Conservation (phyloP, 2,329 filamentous ascomycete species). For the Chaetomiaceae sp. region DNA sequence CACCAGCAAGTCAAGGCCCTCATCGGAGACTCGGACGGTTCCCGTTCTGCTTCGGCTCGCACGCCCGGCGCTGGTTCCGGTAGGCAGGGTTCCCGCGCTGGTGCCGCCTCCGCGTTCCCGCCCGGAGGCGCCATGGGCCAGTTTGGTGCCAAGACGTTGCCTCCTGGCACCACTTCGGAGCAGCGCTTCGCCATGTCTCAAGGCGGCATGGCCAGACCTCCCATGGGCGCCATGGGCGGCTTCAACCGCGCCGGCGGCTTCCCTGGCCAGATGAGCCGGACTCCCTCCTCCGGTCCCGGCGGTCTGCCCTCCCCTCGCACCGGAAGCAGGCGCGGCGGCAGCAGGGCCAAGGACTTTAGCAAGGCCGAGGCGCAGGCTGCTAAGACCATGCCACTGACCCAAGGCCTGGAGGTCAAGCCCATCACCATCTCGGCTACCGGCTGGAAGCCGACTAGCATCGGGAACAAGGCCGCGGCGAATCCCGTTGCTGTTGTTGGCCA, state of each 20-base stretch:
- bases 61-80: slow-evolving; percentile 46
- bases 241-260: slow-evolving; percentile 61
- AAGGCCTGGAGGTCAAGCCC: slow-evolving; percentile 74
- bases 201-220: slow-evolving; percentile 44
- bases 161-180: slow-evolving; percentile 71
- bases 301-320: slow-evolving; percentile 67
- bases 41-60: slow-evolving; percentile 59
- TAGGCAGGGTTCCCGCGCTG: slow-evolving; percentile 50
- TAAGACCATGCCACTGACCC: slow-evolving; percentile 89
- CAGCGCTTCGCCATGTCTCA: slow-evolving; percentile 67
- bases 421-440: slow-evolving; percentile 68
- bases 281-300: slow-evolving; percentile 53
- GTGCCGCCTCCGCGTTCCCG: slow-evolving; percentile 46
- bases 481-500: slow-evolving; percentile 41
- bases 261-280: slow-evolving; percentile 64
- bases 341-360: slow-evolving; percentile 58
- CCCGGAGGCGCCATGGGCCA: slow-evolving; percentile 57
- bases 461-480: slow-evolving; percentile 36
- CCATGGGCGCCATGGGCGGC: slow-evolving; percentile 51
- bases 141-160: slow-evolving; percentile 63
- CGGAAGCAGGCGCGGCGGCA: slow-evolving; percentile 56
- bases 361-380: slow-evolving; percentile 65
- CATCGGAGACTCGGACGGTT: slow-evolving; percentile 71
- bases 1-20: slow-evolving; percentile 81
- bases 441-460: slow-evolving; percentile 83